A percentile compares a stretch with the other conserved stretches of the same genome.
Evolutionary conservation across 2,329 filamentous ascomycete species (phyloP).

Genomic region (Boeremia lycopersici): DNA sequence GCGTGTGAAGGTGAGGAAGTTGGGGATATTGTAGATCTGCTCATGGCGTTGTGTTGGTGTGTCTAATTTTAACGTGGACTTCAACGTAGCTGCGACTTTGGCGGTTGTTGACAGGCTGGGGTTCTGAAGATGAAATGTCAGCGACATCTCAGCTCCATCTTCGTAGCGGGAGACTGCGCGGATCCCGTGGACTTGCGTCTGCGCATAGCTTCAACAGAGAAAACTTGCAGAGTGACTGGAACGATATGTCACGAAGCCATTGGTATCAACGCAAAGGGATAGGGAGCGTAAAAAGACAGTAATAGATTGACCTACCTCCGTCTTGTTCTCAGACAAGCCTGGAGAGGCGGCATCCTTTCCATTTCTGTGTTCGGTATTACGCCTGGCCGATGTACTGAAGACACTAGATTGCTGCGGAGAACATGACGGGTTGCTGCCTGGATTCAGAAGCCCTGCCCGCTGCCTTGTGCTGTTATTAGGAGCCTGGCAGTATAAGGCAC

Average conservation of each 20-base stretch:
- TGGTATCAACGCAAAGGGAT: neutral
- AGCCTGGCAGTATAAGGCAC: slow-evolving; percentile 37
- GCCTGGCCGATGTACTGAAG: slow-evolving; percentile 28
- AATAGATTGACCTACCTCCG: slow-evolving; percentile 21
- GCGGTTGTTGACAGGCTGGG: slow-evolving; percentile 18
- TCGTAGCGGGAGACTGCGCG: too few relatives aligned
- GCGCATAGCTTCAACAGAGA: too few relatives aligned
- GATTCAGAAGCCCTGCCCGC: slow-evolving; percentile 1
- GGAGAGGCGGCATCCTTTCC: slow-evolving; percentile 11
- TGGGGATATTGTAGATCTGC: slow-evolving; percentile 97
- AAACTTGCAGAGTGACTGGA: too few relatives aligned
- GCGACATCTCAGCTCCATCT: neutral
- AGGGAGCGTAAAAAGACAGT: neutral
- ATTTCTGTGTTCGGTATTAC: slow-evolving; percentile 16
- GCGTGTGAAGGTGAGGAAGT: slow-evolving; percentile 86
- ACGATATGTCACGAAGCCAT: too few relatives aligned
- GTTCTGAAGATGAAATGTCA: slow-evolving; percentile 8
- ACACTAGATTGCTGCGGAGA: slow-evolving; percentile 11
- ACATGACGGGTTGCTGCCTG: slow-evolving; percentile 3
- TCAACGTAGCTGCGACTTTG: slow-evolving; percentile 35
- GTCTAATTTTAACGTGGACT: slow-evolving; percentile 35
- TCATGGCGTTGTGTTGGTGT: slow-evolving; percentile 55
- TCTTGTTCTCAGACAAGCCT: slow-evolving; percentile 3
- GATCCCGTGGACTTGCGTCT: too few relatives aligned
- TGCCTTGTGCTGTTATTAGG: slow-evolving; percentile 13